Percentiles rank a stretch among this genome's conserved stretches.
Evolutionary conservation across 495 filamentous ascomycete genomes (phyloP).

Genomic region (Apodospora peruviana): DNA sequence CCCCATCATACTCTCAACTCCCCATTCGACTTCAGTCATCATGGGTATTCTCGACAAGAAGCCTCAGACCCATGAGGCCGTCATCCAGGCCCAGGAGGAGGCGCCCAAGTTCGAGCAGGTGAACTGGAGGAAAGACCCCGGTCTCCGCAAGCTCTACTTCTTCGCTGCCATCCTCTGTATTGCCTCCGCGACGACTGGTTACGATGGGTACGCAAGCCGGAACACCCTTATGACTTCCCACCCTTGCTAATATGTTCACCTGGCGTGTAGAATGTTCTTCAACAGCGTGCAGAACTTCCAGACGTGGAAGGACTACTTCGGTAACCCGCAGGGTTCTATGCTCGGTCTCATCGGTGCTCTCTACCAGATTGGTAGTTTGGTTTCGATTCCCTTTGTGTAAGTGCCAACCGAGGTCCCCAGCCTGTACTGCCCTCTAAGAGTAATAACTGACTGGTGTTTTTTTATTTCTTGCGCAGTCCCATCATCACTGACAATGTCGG

Average conservation of each 20-base stretch:
- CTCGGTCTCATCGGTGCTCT: constrained; percentile 63
- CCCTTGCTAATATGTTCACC: not conserved
- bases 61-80: constrained; percentile 28
- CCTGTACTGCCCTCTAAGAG: too few relatives aligned
- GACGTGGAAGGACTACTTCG: constrained; percentile 45
- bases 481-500: constrained; percentile 57
- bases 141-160: constrained; percentile 57
- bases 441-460: too few relatives aligned
- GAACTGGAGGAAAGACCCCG: constrained; percentile 54
- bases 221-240: not conserved
- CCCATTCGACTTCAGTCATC: too few relatives aligned
- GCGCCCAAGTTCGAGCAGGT: constrained; percentile 55
- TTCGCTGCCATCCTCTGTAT: constrained; percentile 53
- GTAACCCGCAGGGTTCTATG: constrained; percentile 43
- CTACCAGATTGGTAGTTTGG: constrained; percentile 62
- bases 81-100: constrained; percentile 40
- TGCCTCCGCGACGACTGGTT: constrained; percentile 60
- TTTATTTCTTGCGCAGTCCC: constrained; percentile 43
- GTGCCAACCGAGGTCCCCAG: too few relatives aligned
- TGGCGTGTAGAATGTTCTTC: constrained; percentile 44
- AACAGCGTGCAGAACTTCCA: constrained; percentile 50
- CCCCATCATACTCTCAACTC: too few relatives aligned
- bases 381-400: constrained; percentile 59
- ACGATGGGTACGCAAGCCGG: constrained; percentile 49
- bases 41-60: constrained; percentile 32